Evolutionary conservation across 257 asterid genomes (phyloP).

Genomic region (Ilex asprella): DNA sequence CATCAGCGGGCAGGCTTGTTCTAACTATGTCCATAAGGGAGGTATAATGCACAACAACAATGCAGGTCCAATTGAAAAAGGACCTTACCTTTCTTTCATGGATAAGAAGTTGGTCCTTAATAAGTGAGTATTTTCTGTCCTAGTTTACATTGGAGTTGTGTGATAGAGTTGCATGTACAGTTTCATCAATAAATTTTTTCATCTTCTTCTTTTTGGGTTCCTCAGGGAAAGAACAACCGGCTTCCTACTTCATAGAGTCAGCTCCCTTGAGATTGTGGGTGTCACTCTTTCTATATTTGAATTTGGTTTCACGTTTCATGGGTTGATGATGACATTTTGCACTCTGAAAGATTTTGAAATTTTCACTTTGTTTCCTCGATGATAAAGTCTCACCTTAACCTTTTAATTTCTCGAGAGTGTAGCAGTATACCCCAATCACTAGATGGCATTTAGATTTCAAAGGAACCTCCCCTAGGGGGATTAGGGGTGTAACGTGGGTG

Average conservation of each 20-base stretch:
- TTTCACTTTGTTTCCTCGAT: no score
- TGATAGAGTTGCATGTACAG: not conserved
- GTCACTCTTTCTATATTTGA: not conserved
- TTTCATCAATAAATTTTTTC: not conserved
- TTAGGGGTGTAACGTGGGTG: no score
- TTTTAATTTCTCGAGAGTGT: no score
- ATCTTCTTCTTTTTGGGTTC: slow-evolving; percentile 1
- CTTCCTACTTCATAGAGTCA: slow-evolving; percentile 48
- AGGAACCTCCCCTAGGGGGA: no score
- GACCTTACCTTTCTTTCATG: slow-evolving; percentile 30
- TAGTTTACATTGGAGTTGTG: not conserved
- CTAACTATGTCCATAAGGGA: no score
- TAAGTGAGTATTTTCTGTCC: slow-evolving; percentile 29
- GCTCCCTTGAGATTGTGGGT: slow-evolving; percentile 53
- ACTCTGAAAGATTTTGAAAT: no score
- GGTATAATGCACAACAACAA: not conserved
- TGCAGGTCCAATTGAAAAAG: slow-evolving; percentile 17
- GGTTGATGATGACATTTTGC: no score
- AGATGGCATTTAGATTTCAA: no score
- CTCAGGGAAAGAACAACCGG: slow-evolving; percentile 35
- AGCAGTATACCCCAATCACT: no score
- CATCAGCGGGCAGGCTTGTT: slow-evolving; percentile 25
- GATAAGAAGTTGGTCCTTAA: slow-evolving; percentile 16
- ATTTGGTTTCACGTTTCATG: not conserved
- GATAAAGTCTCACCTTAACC: no score